Evolutionary conservation across 805 yeast genomes (phyloP), one percentile per base, ranked within the genome.

Genomic region (Lipomyces anomalus): DNA sequence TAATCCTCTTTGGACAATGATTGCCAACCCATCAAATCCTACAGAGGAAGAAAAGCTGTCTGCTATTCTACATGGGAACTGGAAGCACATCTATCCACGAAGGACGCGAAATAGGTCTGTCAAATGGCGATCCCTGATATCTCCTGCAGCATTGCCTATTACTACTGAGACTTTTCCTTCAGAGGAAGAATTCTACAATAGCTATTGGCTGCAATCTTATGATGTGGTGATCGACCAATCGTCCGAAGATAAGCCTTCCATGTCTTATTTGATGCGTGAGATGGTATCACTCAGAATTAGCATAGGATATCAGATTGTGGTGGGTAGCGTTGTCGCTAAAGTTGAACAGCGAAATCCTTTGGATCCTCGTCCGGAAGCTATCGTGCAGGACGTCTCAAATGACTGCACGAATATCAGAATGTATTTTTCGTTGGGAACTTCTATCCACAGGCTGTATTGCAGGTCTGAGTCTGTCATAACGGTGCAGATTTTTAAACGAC

Each of bases 111-210:
- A 48, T 29, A 20, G 50, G 22, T 40, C 80, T 13, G 81, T 89
- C 41, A 89, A 89, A 60, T 92, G 99, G 99, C 76, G 86, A 43
- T 89, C 97, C 0, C 71, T 94, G 43, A 82, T 88, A 11, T 79
- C 96, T 0, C 99, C 99, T 0, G 97, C 97, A 0, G 82, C 95
- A 4, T 68, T 92, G 22, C 99, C 99, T 0, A 68, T 85, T 0
- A 79, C 87, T 1, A 79, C 94, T 0, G 77, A 83, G 1, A 72
- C 82, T 6, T 89, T 89, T 57, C 97, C 97, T 0, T 63, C 81
- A 0, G 66, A 71, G 9, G 69, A 71, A 3, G 88, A 85, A 46
- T 80, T 89, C 61, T 78, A 81, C 39, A 71, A 72, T 3, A 80
- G 84, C 50, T 90, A 80, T 63, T 78, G 84, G 1, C 81, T 86